phyloP scores from a whole-genome alignment of 371 early-diverging fungal genomes.

The Mucor irregularis region DNA sequence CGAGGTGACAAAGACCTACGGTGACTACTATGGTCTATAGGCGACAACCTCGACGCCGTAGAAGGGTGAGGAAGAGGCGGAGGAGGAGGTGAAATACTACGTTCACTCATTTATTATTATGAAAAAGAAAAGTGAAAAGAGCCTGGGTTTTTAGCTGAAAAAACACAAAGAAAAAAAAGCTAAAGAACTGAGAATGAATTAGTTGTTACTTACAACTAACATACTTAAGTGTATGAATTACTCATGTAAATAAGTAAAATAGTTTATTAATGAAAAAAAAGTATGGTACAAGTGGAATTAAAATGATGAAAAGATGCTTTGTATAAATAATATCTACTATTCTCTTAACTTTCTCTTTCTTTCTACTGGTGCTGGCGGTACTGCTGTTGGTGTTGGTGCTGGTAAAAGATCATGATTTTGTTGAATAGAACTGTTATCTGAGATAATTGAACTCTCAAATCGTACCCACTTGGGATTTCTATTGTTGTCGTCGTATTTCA shows the following conservation, averaged over 20 bases:
- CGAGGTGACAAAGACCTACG: conserved; percentile 6
- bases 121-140: neutral
- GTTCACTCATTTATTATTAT: conserved; percentile 13
- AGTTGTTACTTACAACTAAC: too few relatives aligned
- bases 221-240: neutral
- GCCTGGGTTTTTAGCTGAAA: neutral
- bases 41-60: too few relatives aligned
- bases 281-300: too few relatives aligned
- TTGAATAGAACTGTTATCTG: neutral
- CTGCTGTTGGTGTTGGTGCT: neutral
- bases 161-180: conserved; percentile 3
- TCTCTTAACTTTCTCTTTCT: too few relatives aligned
- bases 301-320: too few relatives aligned
- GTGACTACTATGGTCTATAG: neutral
- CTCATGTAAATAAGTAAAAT: neutral
- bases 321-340: too few relatives aligned
- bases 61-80: too few relatives aligned
- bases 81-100: conserved; percentile 9
- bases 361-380: too few relatives aligned
- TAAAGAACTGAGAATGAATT: neutral
- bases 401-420: neutral
- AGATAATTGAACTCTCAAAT: neutral
- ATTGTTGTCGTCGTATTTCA: neutral
- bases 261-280: neutral
- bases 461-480: conserved; percentile 1